Base-by-base conservation (phyloP, 2,329 filamentous ascomycete genomes). In the Ceratocystis ficicola region DNA sequence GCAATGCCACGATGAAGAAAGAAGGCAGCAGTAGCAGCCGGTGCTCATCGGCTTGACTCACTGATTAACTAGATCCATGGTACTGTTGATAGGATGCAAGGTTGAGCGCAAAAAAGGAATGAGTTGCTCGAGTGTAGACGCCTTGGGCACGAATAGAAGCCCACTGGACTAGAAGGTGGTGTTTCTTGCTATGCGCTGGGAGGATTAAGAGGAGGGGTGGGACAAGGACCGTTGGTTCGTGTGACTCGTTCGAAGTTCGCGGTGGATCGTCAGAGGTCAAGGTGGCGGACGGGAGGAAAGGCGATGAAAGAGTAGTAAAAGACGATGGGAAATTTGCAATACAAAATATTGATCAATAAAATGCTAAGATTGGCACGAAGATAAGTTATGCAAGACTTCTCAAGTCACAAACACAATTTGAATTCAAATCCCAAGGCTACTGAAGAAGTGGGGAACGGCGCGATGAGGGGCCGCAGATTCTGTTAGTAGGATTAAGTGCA, bases 21-120 rank as follows among this genome's bases (percentile, higher is more conserved):
- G 20, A 64, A 62, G 36, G 36, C 36, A 65, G 41, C 71, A 25
- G 36, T 44, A 28, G 63, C 32, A 63, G 30, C 48, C 52, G 10
- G 52, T 22, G 22, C 52, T n/a, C 30, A 28, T 30, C 12, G 52
- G 52, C 22, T 30, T 48, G 6, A 75, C 78, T 78, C 75, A 83
- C 81, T 83, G 80, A 73, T 85, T 84, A 68, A 85, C 82, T 67
- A 85, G 77, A 79, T 85, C 82, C 82, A 85, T 85, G 52, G 28
- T 30, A 30, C 22, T 12, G 44, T 25, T 48, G 25, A 22, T 15
- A 32, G 61, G 17, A 63, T 15, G 36, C 36, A 25, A 48, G 32
- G 32, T n/a, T 41, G 59, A 20, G 36, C 36, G 32, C 59, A 62
- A 46, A 28, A 12, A 22, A 22, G 1, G 17, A 62, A 44, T 7